These are phyloP conservation scores for Mercurialis annua DNA, from an alignment of 345 rosid species.

Conservation along the genomic window DNA sequence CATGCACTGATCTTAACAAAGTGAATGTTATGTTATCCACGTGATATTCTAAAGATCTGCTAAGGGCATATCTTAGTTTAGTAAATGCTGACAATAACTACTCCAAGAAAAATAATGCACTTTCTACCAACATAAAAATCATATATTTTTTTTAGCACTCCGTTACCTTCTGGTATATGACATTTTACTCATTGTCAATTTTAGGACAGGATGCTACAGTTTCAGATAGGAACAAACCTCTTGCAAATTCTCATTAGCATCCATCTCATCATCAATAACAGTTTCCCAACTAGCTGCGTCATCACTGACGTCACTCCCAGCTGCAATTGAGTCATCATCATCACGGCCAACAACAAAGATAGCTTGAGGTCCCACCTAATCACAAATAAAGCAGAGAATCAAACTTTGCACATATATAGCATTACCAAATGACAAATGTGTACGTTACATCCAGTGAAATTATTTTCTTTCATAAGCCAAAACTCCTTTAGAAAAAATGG, in stretches of 20 bases:
- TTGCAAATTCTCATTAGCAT: constrained; percentile 48
- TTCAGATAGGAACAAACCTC: constrained; percentile 57
- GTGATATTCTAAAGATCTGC: background rate
- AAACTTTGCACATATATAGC: background rate
- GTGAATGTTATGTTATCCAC: background rate
- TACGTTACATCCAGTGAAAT: background rate
- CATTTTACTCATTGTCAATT: background rate
- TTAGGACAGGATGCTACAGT: background rate
- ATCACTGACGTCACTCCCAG: constrained; percentile 81
- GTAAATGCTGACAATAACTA: background rate
- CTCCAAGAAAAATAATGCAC: background rate
- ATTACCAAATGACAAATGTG: too few relatives aligned
- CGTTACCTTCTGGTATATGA: background rate
- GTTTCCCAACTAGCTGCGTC: constrained; percentile 99
- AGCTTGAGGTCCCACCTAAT: constrained; percentile 98
- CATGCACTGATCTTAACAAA: background rate
- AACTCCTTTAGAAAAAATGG: background rate
- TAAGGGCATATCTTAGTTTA: background rate
- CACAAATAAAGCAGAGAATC: constrained; percentile 19
- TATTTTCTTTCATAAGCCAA: constrained; percentile 7
- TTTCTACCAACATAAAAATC: background rate
- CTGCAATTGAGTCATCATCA: constrained; percentile 77
- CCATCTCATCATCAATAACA: constrained; percentile 63
- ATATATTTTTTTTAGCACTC: background rate
- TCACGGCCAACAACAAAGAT: constrained; percentile 90